Base-by-base conservation (phyloP, 1,139 yeast genomes). In the Candida sanyaensis region DNA sequence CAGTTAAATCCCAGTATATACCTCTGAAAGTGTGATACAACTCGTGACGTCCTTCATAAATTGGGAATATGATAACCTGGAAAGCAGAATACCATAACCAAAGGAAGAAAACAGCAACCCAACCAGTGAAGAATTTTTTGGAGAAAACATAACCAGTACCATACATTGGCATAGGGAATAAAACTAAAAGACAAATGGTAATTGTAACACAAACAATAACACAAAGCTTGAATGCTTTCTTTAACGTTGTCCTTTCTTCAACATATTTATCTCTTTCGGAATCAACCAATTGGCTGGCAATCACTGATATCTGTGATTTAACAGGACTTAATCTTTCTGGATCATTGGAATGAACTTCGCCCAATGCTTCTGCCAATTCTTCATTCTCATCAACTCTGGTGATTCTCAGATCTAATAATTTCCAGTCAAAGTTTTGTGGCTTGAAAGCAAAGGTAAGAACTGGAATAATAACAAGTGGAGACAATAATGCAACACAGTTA, bases 121-220 rank as follows among this genome's bases (percentile, higher is more conserved):
- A 88, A 46, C 95, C 96, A 7, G 91, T 86, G 65, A 88, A 88
- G 68, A 88, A 88, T 47, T 64, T 66, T 65, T 78, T 83, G 46
- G 88, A 81, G 66, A 88, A 88, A 44, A 88, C 73, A 62, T 88
- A 88, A 1, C 78, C 73, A 1, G 84, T 63, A 37, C 96, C 96
- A 61, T 85, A 88, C 91, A 88, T 84, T 50, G 96, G 95, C 88
- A 88, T 85, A 58, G 96, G 96, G 90, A 92, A 88, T 38, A 88
- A 63, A 38, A 88, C 77, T 37, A 88, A 66, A 49, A 88, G 73
- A 48, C 84, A 75, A 13, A 87, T 55, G 3, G 89, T 81, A 54
- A 86, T 73, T 45, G 77, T 66, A 13, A 77, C 68, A 63, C 88
- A 86, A 43, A 83, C 71, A 43, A 63, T 67, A 28, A 78, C 76